Evolutionary conservation across 768 basidiomycete species (phyloP).

Genomic region (Termitomyces sp.): DNA sequence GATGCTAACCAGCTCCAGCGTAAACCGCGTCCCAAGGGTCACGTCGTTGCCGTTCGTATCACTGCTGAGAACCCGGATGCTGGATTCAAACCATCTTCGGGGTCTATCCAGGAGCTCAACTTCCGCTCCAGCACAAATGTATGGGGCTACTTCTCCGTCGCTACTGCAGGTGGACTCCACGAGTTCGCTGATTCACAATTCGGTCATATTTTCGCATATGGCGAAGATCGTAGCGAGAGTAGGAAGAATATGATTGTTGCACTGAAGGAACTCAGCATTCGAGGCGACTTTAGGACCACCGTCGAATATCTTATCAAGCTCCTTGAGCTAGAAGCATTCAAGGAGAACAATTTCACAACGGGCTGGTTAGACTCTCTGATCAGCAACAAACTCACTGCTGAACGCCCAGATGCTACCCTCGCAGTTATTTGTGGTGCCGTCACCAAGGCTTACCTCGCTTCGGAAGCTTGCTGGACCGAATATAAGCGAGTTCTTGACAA

Average conservation of each 20-base stretch:
- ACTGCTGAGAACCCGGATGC: conserved; percentile 99
- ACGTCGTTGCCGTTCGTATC: conserved; percentile 98
- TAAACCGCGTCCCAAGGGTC: conserved; percentile 95
- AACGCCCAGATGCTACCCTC: conserved; percentile 88
- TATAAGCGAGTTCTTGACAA: conserved; percentile 97
- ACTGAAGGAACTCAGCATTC: conserved; percentile 95
- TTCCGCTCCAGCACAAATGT: conserved; percentile 99
- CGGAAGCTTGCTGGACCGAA: conserved; percentile 85
- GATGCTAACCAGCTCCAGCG: conserved; percentile 86
- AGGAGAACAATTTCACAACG: conserved; percentile 96
- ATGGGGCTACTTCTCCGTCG: conserved; percentile 99
- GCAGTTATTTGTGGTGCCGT: conserved; percentile 97
- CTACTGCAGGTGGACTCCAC: conserved; percentile 92
- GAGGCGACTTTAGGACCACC: conserved; percentile 97
- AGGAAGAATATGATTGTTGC: conserved; percentile 99
- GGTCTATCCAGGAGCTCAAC: conserved; percentile 95
- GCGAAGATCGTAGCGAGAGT: conserved; percentile 91
- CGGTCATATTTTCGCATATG: conserved; percentile 98
- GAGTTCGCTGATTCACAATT: conserved; percentile 99
- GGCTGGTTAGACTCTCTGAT: conserved; percentile 98
- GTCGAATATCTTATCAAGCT: conserved; percentile 99
- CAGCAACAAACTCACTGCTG: conserved; percentile 95
- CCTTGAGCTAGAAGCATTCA: conserved; percentile 92
- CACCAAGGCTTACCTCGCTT: conserved; percentile 88
- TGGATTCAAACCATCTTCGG: conserved; percentile 98